These are phyloP conservation scores for Colletotrichum sidae DNA, from an alignment of 2,329 filamentous ascomycete species.

Conservation along the genomic window DNA sequence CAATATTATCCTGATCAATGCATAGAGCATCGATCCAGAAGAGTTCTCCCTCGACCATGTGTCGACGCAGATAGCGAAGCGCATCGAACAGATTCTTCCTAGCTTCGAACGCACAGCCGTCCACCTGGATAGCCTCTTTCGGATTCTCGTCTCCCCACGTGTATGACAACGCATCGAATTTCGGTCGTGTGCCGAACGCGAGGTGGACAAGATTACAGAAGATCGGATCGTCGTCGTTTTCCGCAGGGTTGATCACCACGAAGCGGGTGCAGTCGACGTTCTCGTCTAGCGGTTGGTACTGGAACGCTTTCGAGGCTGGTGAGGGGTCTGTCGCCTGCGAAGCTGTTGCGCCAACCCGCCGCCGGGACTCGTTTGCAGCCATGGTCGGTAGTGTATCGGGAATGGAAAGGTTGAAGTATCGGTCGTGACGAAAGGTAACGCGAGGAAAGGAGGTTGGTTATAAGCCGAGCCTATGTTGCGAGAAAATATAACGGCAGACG, in stretches of 20 bases:
- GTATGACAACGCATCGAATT: slow-evolving; percentile 43
- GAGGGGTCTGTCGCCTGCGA: background rate
- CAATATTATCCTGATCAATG: slow-evolving; percentile 38
- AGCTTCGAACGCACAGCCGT: slow-evolving; percentile 35
- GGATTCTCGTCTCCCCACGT: slow-evolving; percentile 37
- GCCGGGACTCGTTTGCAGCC: slow-evolving; percentile 6
- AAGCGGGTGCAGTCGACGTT: slow-evolving; percentile 33
- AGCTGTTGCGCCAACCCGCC: background rate
- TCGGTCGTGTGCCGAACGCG: slow-evolving; percentile 37
- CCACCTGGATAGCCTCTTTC: slow-evolving; percentile 33
- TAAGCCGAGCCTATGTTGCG: no score
- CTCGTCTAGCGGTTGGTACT: background rate
- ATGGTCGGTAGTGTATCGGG: background rate
- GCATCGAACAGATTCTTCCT: slow-evolving; percentile 37
- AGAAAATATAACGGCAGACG: no score
- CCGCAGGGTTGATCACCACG: slow-evolving; percentile 31
- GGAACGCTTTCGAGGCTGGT: background rate
- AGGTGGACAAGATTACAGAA: slow-evolving; percentile 33
- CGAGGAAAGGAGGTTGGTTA: no score
- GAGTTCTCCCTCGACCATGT: background rate
- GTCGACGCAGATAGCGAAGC: slow-evolving; percentile 32
- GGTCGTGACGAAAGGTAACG: no score
- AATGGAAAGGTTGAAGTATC: no score
- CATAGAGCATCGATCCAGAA: slow-evolving; percentile 40
- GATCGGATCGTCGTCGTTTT: slow-evolving; percentile 20